Base-by-base conservation (phyloP, 345 rosid species). In the Melaleuca quinquenervia region DNA sequence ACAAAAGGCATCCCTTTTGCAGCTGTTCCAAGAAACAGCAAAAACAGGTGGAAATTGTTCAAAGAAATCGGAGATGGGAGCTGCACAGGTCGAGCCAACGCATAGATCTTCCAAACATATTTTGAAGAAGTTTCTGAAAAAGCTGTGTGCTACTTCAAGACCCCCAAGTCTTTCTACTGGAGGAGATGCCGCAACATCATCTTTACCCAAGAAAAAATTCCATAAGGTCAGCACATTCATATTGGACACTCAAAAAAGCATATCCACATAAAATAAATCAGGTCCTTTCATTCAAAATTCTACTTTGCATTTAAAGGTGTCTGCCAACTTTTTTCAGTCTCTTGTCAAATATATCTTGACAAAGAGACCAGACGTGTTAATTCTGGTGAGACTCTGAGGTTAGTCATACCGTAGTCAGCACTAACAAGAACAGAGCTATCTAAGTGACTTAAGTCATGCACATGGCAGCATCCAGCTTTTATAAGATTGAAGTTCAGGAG, bases 1-100 rank as follows among this genome's bases (percentile, higher is more conserved):
- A 89, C 96, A 94, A 84, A 93, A 89, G 90, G 85, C 91, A 87
- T 94, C 99, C 83, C 98, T 94, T 27, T 94, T 89, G 41, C 96
- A 95, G 88, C 92, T 96, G 85, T 95, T 96, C 87, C 91, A 87
- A 36, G 90, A 89, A 88, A 89, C 94, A 90, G 93, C 93, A 88
- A 58, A 85, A 86, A 85, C 89, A 75, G 96, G 93, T 11, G 91
- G 90, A 82, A 55, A 32, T 55, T 76, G 88, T 56, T 87, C 83
- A 82, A 90, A 87, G 90, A 89, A 84, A 52, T 85, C 87, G 82
- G 92, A 86, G 85, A 88, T 87, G 62, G 92, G 85, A 83, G 91
- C 91, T 86, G 88, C 89, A 90, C 93, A 88, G 75, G 87, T 87
- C 85, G 91, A 91, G 90, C 64, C 84, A 92, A 85, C 86, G 84